Percentiles rank a stretch among this genome's conserved stretches.
Conservation (phyloP, 768 basidiomycete genomes). For the Xerocomellus amylosporus region DNA sequence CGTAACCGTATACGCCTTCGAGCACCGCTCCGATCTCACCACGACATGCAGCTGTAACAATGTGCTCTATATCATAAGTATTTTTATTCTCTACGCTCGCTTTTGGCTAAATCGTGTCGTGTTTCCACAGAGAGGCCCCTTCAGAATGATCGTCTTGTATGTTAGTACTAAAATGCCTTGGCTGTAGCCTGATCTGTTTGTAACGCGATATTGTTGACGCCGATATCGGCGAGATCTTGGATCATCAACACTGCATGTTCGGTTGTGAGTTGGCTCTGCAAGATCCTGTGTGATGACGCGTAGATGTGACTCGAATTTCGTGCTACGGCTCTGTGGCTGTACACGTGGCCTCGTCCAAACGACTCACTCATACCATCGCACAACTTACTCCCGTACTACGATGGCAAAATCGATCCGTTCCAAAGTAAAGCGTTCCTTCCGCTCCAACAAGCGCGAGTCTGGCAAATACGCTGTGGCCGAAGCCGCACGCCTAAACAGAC, state of each 20-base stretch:
- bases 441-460: constrained; percentile 70
- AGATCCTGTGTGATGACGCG: too few species aligned
- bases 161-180: constrained; percentile 7
- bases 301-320: neutral
- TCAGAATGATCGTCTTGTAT: constrained; percentile 38
- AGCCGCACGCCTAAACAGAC: constrained; percentile 71
- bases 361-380: neutral
- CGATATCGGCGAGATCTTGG: constrained; percentile 3
- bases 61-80: constrained; percentile 92
- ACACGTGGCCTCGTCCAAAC: neutral
- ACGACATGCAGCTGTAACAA: constrained; percentile 75
- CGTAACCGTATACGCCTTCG: constrained; percentile 24
- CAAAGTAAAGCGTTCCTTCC: constrained; percentile 76
- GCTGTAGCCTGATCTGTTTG: constrained; percentile 8
- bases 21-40: constrained; percentile 8
- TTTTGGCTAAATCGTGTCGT: constrained; percentile 22
- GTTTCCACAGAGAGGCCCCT: constrained; percentile 69
- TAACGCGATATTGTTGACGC: constrained; percentile 3
- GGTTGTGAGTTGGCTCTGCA: neutral
- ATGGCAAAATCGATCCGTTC: constrained; percentile 84
- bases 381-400: neutral
- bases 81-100: constrained; percentile 3
- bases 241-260: neutral
- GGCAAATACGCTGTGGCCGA: constrained; percentile 76
- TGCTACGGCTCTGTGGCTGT: constrained; percentile 7